phyloP scores from a whole-genome alignment of 2,329 filamentous ascomycete species.

The Fusarium illudens region DNA sequence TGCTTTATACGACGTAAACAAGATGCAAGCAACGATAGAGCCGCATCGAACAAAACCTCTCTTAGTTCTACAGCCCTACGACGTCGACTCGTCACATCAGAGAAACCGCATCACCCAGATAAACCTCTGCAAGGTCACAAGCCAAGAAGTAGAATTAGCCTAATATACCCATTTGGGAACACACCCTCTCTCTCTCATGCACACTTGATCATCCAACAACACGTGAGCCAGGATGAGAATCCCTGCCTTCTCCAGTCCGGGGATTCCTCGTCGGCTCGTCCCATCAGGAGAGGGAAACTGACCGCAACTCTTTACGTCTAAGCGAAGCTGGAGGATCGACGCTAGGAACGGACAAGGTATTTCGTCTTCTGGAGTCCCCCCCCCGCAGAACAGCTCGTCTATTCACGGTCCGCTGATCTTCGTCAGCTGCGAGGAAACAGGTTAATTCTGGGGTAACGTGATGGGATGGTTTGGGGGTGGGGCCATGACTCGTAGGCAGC shows the following conservation, averaged over 20 bases:
- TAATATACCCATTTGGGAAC: not conserved
- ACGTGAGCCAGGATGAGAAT: not conserved
- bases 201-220: not conserved
- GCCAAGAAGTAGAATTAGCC: not conserved
- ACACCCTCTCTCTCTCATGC: not conserved
- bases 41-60: not conserved
- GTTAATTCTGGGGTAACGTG: not conserved
- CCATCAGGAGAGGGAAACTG: not conserved
- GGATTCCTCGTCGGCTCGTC: not conserved
- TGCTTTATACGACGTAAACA: too few relatives aligned
- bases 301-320: not conserved
- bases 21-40: too few relatives aligned
- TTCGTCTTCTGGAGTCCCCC: not conserved
- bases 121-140: not conserved
- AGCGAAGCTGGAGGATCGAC: not conserved
- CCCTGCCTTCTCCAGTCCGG: not conserved
- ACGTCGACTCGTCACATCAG: not conserved
- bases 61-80: not conserved
- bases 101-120: not conserved
- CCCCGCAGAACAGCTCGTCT: too few relatives aligned
- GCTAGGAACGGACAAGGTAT: not conserved
- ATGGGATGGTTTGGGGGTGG: not conserved
- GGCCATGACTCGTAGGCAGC: constrained; percentile 3
- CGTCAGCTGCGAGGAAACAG: not conserved
- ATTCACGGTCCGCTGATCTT: not conserved